These are phyloP conservation scores for Coleophoma crateriformis DNA, from an alignment of 2,329 filamentous ascomycete genomes.

Conservation along the genomic window DNA sequence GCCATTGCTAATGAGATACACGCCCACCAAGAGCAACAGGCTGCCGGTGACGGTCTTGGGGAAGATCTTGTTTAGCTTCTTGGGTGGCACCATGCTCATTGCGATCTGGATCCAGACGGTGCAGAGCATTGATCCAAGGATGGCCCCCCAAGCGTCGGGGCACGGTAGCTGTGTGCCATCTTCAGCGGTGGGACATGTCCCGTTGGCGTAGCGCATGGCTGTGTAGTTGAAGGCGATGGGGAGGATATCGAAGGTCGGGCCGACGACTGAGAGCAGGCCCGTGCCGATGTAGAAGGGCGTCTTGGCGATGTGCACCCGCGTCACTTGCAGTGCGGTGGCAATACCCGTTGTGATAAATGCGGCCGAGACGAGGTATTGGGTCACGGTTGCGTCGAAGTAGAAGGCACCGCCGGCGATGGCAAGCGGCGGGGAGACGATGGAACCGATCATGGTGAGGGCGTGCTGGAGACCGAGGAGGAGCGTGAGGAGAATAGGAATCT, in stretches of 20 bases:
- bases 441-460: slow-evolving; percentile 60
- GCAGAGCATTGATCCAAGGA: slow-evolving; percentile 48
- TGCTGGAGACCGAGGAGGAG: slow-evolving; percentile 66
- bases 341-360: slow-evolving; percentile 64
- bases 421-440: slow-evolving; percentile 53
- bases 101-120: slow-evolving; percentile 52
- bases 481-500: slow-evolving; percentile 62
- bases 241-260: slow-evolving; percentile 62
- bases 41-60: slow-evolving; percentile 65
- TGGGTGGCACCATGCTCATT: slow-evolving; percentile 59
- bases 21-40: slow-evolving; percentile 61
- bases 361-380: slow-evolving; percentile 64
- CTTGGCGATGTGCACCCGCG: slow-evolving; percentile 54
- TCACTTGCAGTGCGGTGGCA: slow-evolving; percentile 61
- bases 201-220: slow-evolving; percentile 56
- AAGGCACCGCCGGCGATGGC: slow-evolving; percentile 54
- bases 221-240: slow-evolving; percentile 59
- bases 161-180: slow-evolving; percentile 55
- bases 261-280: slow-evolving; percentile 62
- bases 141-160: slow-evolving; percentile 60
- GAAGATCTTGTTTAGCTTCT: slow-evolving; percentile 55
- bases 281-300: slow-evolving; percentile 62
- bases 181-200: slow-evolving; percentile 52
- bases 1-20: slow-evolving; percentile 55
- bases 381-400: slow-evolving; percentile 46